Base-by-base conservation (phyloP, 2,329 filamentous ascomycete genomes). In the Cryoendolithus antarcticus region DNA sequence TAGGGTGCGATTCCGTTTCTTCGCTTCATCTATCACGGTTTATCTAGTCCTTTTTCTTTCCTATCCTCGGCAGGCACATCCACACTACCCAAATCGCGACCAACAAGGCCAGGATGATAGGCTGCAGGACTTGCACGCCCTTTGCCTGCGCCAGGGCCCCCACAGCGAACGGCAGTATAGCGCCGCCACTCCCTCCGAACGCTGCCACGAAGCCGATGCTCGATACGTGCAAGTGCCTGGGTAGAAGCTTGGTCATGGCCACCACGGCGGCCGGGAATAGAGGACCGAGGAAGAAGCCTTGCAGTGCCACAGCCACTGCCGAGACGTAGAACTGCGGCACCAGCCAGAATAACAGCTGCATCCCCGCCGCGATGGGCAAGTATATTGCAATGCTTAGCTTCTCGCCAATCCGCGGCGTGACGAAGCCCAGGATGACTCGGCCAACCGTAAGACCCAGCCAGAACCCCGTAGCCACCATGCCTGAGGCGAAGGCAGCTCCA, bases 401-500 rank as follows among this genome's bases (percentile, higher is more conserved):
- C 62, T 89, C 85, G 0, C 84, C 84, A 11, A 85, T 64, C 2
- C 70, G 65, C 2, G 79, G 77, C 1, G 85, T 93, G 3, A 88
- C 65, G 49, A 93, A 91, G 0, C 83, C 83, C 10, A 93, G 61
- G 0, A 78, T 57, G 2, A 91, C 64, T 1, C 86, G 68, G 0
- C 86, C 85, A 0, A 85, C 58, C 0, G 84, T 88, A 46, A 93
- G 69, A 0, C 85, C 86, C 32, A 85, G 71, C 86, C 86, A 93
- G 62, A 89, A 93, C 0, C 83, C 79, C 0, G 83, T 89, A 0
- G 77, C 79, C 0, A 75, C 77, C 63, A 91, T 75, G 2, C 85
- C 85, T 28, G 80, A 78, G 2, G 77, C 70, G 52, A 91, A 89
- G 0, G 75, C 65, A 15, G 67, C 70, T 3, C 78, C 83, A 30